Evolutionary conservation across 805 yeast genomes (phyloP).

Genomic region (Metschnikowia lochheadii): DNA sequence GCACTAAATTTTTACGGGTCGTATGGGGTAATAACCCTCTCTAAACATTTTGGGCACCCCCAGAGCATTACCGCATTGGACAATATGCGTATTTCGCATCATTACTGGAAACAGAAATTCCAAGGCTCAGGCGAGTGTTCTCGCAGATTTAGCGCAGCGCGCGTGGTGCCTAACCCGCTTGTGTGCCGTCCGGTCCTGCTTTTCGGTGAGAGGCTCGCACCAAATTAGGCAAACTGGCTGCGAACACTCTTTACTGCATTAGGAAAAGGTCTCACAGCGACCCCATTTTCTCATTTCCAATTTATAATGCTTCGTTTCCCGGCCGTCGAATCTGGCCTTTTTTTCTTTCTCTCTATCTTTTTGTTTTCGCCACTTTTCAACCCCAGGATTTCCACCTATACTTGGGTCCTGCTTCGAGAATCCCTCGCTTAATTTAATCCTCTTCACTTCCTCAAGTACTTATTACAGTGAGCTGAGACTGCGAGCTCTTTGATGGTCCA

Average conservation of each 20-base stretch:
- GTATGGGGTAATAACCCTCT: not conserved
- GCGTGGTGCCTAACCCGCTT: not conserved
- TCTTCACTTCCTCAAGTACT: not conserved
- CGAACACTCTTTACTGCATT: conserved; percentile 15
- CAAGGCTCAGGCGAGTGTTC: not conserved
- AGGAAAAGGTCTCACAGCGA: conserved; percentile 8
- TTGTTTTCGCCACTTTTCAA: not conserved
- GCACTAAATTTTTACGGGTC: not conserved
- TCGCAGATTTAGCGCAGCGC: not conserved
- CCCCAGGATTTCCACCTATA: not conserved
- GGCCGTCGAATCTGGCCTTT: not conserved
- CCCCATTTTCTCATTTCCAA: not conserved
- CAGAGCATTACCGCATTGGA: conserved; percentile 1
- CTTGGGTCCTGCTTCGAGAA: conserved; percentile 2
- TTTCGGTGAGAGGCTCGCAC: not conserved
- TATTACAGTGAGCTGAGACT: not conserved
- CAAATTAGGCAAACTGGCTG: conserved; percentile 16
- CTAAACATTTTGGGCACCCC: not conserved
- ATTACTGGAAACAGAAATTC: conserved; percentile 2
- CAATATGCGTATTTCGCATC: not conserved
- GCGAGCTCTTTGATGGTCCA: not conserved
- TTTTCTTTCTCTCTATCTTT: not conserved
- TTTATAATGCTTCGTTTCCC: conserved; percentile 8
- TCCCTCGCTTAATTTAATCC: conserved; percentile 1
- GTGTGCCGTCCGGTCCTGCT: not conserved